Base-by-base conservation (phyloP, 306 rosid species). In the Sesbania bispinosa region DNA sequence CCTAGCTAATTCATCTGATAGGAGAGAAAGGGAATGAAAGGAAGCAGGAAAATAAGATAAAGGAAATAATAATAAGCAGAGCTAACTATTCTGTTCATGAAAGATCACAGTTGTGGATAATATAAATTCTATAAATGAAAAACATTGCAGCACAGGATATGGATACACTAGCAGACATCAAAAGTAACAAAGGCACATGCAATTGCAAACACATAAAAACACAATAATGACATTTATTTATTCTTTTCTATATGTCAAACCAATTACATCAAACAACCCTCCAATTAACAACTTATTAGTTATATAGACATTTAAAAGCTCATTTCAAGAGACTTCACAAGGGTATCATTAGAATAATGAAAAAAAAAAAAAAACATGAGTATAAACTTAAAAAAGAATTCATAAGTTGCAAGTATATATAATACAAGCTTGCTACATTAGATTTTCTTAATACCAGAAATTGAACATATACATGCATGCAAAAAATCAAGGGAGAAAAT, bases 361-460 rank as follows among this genome's bases (percentile, higher is more conserved):
- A 14, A 58, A 69, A 36, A 39, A 15, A 14, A 58, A 69, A 36
- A 39, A 57, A 4, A 27, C 33, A 45, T 1, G 18, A 16, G 24
- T 55, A 32, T 2, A 20, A 20, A 38, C 14, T 27, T 9, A 65
- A 54, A 57, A 45, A 24, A 4, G 21, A 33, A 74, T 63, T 15
- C 45, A 51, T n/a, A n/a, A 24, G 20, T 8, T 14, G 23, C 62
- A 47, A 26, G 23, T 8, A 54, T 33, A 42, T 59, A 10, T 21
- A n/a, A n/a, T n/a, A 19, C 47, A 33, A 72, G 45, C 8, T 27
- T 13, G 18, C 45, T 30, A 36, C 30, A 54, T 11, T 38, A 47
- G 54, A 73, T 62, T 66, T 58, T 46, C 46, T 57, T 58, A 29
- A 58, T 3, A 58, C 24, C n/a, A 46, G 42, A 16, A 66, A 66